Evolutionary conservation across 768 basidiomycete species (phyloP), one percentile per base, ranked within the genome.

Genomic region (Kwoniella dendrophila): DNA sequence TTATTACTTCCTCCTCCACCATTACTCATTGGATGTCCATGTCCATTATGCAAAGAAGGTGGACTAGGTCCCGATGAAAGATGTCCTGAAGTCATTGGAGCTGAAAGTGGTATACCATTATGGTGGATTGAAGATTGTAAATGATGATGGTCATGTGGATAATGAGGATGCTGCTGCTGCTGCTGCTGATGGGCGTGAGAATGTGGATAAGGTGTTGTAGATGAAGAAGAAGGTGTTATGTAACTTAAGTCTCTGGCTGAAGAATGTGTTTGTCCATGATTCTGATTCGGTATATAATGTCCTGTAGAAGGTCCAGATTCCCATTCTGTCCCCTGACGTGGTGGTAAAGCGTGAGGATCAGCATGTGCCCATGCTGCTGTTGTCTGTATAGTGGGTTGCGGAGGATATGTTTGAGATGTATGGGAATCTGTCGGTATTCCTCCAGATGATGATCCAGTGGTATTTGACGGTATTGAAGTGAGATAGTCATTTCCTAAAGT

Each of bases 1-100:
- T 52, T 62, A 14, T 56, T 65, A 1, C 55, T 54, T 7, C 36
- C 56, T 16, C 36, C 56, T 16, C 63, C 61, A 12, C 53, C 56
- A 41, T 52, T 66, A 4, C 50, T 58, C 44, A 57, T 58, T 4
- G 34, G 36, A 51, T 63, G 50, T 7, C 41, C 24, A 29, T 59
- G 47, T 34, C 53, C 52, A 41, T 54, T 54, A 4, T 34, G 18
- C 34, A 54, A 40, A 29, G 26, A 29, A 29, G 49, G 49, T n/a
- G 49, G 49, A 22, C 49, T 51, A 33, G 20, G 49, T 10, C 53
- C 53, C 20, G 14, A 18, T 26, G 53, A 54, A 14, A 54, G 53
- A 18, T 54, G 53, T 1, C 53, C 36, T 16, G 53, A 38, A 26
- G 11, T 54, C 49, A 51, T 51, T 16, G 49, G 20, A 10, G 56